Percentiles rank a stretch among this genome's conserved stretches.
These are phyloP conservation scores for Suillus americanus DNA, from an alignment of 768 basidiomycete species.

Conservation along the genomic window DNA sequence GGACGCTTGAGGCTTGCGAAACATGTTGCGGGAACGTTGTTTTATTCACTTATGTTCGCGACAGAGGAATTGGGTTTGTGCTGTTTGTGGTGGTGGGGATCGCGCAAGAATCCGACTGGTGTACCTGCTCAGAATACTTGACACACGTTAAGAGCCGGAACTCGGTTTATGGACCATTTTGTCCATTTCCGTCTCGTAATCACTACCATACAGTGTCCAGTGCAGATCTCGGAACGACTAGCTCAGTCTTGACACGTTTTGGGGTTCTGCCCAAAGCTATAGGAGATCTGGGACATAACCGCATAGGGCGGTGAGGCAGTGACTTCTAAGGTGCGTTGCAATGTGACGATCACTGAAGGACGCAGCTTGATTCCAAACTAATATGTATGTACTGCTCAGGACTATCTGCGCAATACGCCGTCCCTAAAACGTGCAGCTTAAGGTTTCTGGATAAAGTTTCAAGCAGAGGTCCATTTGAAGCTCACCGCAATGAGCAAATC, in stretches of 20 bases:
- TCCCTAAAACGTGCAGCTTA: not conserved
- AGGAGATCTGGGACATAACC: not conserved
- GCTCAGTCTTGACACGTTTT: not conserved
- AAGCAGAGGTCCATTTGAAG: not conserved
- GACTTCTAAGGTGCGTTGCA: not conserved
- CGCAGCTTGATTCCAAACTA: not conserved
- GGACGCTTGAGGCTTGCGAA: not conserved
- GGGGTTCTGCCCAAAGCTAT: not conserved
- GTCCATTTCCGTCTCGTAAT: not conserved
- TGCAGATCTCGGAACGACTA: not conserved
- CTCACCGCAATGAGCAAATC: not conserved
- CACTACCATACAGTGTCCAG: not conserved
- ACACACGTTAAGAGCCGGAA: not conserved
- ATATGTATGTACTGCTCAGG: not conserved
- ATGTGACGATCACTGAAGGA: not conserved
- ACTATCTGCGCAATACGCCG: not conserved
- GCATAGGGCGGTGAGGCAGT: not conserved
- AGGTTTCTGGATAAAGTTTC: not conserved
- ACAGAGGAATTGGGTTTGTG: not conserved
- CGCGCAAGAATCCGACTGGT: not conserved
- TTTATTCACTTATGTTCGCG: not conserved
- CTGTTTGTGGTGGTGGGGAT: not conserved
- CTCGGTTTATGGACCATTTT: not conserved
- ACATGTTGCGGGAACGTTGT: not conserved
- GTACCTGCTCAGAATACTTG: not conserved